Evolutionary conservation across 306 rosid species (phyloP), one percentile per base, ranked within the genome.

Genomic region (Quercus engelmannii): DNA sequence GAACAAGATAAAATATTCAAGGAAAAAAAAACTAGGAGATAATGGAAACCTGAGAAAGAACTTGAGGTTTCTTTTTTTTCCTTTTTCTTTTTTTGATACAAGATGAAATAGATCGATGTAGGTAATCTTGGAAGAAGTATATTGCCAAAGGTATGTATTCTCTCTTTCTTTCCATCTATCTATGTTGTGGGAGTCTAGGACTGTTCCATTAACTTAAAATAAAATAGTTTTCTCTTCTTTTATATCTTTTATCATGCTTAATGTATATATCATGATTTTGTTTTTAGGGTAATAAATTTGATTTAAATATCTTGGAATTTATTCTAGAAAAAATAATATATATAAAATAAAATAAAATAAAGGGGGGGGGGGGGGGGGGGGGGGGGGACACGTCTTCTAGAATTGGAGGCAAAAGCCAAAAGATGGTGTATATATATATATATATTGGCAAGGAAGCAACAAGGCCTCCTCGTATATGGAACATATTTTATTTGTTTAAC

Each of bases 61-160:
- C 69, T 84, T 95, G 90, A 89, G 79, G 89, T 95, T 95, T 77
- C 98, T 91, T 71, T 83, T 93, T 35, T 6, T 1, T 5, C 1
- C 1, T 38, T 7, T 1, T 7, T 5, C 5, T 5, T 38, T 38
- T 38, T 7, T 33, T 33, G 0, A 38, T 38, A 38, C 14, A 98
- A 95, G 71, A 95, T 95, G 90, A 95, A 95, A 90, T 98, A 95
- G 81, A 95, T 97, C 18, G 97, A 95, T 75, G 99, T 93, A 58
- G 97, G 97, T 23, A 95, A 85, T 81, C 86, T 95, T 51, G 99
- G 99, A 11, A 90, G 99, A 86, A 95, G 91, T 64, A 98, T 95
- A 12, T 74, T 95, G 68, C 99, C 98, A 43, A 95, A 95, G 79
- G 99, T 91, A 85, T 92, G 89, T 13, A 49, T 75, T 33, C 57